Percentiles rank a stretch among this genome's conserved stretches.
These are phyloP conservation scores for Ajuga reptans DNA, from an alignment of 305 asterid genomes.

Conservation along the genomic window DNA sequence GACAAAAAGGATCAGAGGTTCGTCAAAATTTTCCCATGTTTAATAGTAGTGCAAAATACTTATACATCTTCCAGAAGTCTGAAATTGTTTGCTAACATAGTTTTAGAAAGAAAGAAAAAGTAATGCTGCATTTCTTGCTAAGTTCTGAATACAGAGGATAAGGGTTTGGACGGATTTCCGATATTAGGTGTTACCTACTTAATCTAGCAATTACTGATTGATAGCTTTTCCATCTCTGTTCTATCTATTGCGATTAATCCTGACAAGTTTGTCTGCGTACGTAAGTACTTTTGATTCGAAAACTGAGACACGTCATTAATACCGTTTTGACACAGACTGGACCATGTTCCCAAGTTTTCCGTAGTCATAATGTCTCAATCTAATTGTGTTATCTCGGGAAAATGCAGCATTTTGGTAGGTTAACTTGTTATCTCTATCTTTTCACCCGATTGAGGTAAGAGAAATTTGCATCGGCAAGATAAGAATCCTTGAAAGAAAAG, in stretches of 20 bases:
- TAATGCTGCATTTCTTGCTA: not conserved
- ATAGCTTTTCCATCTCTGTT: not conserved
- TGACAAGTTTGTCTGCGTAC: not conserved
- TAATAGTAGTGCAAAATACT: not conserved
- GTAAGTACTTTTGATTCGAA: not conserved
- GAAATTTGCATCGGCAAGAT: too few relatives aligned
- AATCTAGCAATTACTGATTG: not conserved
- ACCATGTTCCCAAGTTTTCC: not conserved
- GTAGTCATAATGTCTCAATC: not conserved
- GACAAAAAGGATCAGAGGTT: slow-evolving; percentile 54
- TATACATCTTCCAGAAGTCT: not conserved
- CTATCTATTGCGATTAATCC: not conserved
- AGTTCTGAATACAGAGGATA: not conserved
- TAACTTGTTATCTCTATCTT: not conserved
- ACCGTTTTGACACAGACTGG: too few relatives aligned
- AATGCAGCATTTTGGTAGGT: not conserved
- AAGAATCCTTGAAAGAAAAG: too few relatives aligned
- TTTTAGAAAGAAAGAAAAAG: not conserved
- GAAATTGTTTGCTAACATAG: not conserved
- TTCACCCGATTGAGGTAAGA: too few relatives aligned
- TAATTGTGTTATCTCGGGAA: too few relatives aligned
- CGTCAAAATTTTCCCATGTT: not conserved
- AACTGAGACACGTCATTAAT: too few relatives aligned
- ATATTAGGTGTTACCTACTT: not conserved
- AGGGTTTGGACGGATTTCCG: not conserved